Evolutionary conservation across 208 protist species (phyloP).

Genomic region (Trypanosoma rangeli): DNA sequence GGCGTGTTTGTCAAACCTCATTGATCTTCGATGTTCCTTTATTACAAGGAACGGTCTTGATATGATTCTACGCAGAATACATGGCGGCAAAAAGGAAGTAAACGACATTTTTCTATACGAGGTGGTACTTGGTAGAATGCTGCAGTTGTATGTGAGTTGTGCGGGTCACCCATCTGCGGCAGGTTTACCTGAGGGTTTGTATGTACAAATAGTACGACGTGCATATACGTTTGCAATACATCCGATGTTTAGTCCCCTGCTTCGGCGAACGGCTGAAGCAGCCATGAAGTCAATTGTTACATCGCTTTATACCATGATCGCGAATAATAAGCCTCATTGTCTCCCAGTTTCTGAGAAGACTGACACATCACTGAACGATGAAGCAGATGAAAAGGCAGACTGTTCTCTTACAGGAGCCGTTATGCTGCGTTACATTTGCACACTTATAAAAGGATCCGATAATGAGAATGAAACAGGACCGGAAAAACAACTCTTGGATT

Average conservation of each 20-base stretch:
- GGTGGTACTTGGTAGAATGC: slow-evolving; percentile 50
- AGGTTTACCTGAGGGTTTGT: slow-evolving; percentile 37
- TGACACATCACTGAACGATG: neutral
- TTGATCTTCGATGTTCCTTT: slow-evolving; percentile 65
- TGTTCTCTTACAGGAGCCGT: slow-evolving; percentile 5
- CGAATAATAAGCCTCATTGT: slow-evolving; percentile 4
- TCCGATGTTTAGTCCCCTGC: slow-evolving; percentile 36
- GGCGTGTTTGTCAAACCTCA: slow-evolving; percentile 58
- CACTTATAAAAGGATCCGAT: slow-evolving; percentile 24
- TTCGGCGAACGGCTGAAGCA: slow-evolving; percentile 53
- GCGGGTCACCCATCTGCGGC: slow-evolving; percentile 35
- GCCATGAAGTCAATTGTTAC: slow-evolving; percentile 56
- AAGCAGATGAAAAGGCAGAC: neutral
- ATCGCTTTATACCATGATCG: slow-evolving; percentile 46
- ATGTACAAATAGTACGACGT: slow-evolving; percentile 38
- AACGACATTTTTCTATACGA: slow-evolving; percentile 61
- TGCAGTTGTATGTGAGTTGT: slow-evolving; percentile 53
- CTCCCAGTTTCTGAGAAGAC: neutral
- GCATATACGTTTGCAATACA: slow-evolving; percentile 41
- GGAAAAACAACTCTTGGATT: neutral
- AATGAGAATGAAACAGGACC: slow-evolving; percentile 4
- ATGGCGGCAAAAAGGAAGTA: slow-evolving; percentile 31
- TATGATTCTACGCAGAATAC: slow-evolving; percentile 47
- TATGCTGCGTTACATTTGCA: slow-evolving; percentile 26
- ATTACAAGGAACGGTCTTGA: slow-evolving; percentile 53